Evolutionary conservation across 2,329 filamentous ascomycete genomes (phyloP).

Genomic region (Chaetomiaceae sp.): DNA sequence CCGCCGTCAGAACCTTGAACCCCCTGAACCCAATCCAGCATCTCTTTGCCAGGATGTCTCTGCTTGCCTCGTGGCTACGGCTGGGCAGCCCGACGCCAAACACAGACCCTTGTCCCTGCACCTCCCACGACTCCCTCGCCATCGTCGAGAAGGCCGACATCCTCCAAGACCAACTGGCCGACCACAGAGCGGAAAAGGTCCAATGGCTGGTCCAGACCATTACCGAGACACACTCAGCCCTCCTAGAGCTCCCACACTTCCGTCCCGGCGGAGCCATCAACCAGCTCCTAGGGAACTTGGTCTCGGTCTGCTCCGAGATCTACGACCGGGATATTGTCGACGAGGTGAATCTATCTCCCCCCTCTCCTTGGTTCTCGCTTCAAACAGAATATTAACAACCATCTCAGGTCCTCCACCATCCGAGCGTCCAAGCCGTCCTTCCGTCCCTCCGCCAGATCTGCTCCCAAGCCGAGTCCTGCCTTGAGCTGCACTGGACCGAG

Average conservation of each 20-base stretch:
- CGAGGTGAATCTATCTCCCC: conserved; percentile 13
- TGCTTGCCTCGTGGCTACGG: conserved; percentile 19
- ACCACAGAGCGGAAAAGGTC: conserved; percentile 11
- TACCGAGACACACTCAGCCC: conserved; percentile 18
- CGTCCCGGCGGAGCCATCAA: conserved; percentile 20
- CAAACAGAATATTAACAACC: too few species aligned
- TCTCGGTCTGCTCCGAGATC: conserved; percentile 22
- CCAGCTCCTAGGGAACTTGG: conserved; percentile 22
- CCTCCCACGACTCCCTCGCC: conserved; percentile 19
- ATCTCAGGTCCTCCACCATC: conserved; percentile 34
- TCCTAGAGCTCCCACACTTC: conserved; percentile 18
- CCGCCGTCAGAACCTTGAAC: too few species aligned
- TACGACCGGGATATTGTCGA: conserved; percentile 19
- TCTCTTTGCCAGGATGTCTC: conserved; percentile 15
- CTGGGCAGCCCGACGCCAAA: conserved; percentile 14
- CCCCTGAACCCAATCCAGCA: neutral
- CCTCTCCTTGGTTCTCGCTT: too few species aligned
- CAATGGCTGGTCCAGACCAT: conserved; percentile 16
- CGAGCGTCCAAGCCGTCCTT: conserved; percentile 31
- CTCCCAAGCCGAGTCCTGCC: conserved; percentile 38
- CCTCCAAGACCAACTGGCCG: conserved; percentile 11
- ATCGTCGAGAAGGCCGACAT: conserved; percentile 24
- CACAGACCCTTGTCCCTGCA: conserved; percentile 12
- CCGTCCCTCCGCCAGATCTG: conserved; percentile 38
- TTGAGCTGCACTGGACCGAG: conserved; percentile 42